A percentile compares a stretch with the other conserved stretches of the same genome.
Conservation (phyloP, 192 early-diverging fungal genomes). For the Dispira parvispora region DNA sequence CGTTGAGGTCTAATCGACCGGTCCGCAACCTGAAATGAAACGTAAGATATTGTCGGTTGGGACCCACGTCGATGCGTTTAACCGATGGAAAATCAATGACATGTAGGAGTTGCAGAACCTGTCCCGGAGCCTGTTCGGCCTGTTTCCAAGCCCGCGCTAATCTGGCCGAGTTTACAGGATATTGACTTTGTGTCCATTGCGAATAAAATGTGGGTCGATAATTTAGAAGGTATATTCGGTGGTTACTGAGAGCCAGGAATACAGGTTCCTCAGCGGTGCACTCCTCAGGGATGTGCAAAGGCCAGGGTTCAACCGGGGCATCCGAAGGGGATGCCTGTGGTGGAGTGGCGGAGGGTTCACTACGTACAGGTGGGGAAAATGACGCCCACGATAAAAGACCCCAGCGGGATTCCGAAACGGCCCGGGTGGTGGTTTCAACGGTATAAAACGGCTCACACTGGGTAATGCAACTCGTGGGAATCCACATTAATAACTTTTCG, state of each 20-base stretch:
- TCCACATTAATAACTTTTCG: slow-evolving; percentile 27
- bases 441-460: slow-evolving; percentile 17
- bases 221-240: slow-evolving; percentile 24
- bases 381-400: slow-evolving; percentile 16
- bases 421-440: background rate
- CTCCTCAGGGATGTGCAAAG: slow-evolving; percentile 6
- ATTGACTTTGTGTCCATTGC: background rate
- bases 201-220: slow-evolving; percentile 16
- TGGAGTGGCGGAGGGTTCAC: background rate
- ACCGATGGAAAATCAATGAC: slow-evolving; percentile 18
- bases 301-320: slow-evolving; percentile 5
- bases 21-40: slow-evolving; percentile 20
- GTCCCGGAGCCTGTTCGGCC: slow-evolving; percentile 17
- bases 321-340: background rate
- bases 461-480: slow-evolving; percentile 20
- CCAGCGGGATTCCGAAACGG: too few species aligned
- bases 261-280: slow-evolving; percentile 21
- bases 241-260: slow-evolving; percentile 25
- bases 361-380: slow-evolving; percentile 15
- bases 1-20: background rate
- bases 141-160: background rate
- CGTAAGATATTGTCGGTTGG: slow-evolving; percentile 27
- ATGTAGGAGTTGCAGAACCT: slow-evolving; percentile 19
- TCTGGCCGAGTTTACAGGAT: background rate
- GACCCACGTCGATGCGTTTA: slow-evolving; percentile 28